Evolutionary conservation across 345 rosid species (phyloP).

Genomic region (Trapa bicornis): DNA sequence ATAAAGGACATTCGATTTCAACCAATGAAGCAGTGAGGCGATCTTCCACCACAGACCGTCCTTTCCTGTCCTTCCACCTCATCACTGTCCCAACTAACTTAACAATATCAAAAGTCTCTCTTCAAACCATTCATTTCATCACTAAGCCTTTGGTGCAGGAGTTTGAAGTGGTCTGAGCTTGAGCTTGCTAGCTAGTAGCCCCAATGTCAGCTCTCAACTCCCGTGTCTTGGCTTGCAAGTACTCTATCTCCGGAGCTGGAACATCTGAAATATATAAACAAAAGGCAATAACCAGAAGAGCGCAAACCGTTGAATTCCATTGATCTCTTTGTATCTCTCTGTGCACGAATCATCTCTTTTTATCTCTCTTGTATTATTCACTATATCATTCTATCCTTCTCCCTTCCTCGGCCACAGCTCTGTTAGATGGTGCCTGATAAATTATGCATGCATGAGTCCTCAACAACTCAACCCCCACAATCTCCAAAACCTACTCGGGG

Average conservation of each 20-base stretch:
- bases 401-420: not conserved
- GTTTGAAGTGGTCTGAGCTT: not conserved
- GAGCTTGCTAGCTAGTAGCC: no score
- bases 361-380: not conserved
- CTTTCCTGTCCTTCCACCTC: slow-evolving; percentile 21
- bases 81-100: slow-evolving; percentile 8
- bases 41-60: slow-evolving; percentile 47
- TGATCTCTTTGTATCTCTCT: not conserved
- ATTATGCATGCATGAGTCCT: not conserved
- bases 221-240: slow-evolving; percentile 70
- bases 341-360: not conserved
- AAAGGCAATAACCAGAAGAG: not conserved
- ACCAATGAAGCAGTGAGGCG: slow-evolving; percentile 63
- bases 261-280: slow-evolving; percentile 23
- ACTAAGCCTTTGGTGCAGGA: not conserved
- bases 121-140: not conserved
- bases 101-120: not conserved
- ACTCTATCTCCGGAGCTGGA: slow-evolving; percentile 45
- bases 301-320: not conserved
- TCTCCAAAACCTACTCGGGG: not conserved
- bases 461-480: not conserved
- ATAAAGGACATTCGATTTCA: slow-evolving; percentile 9
- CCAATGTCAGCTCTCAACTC: slow-evolving; percentile 78
- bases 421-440: not conserved
- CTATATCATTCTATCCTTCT: not conserved